These are phyloP conservation scores for Pyrenula aspistea DNA, from an alignment of 495 filamentous ascomycete species.

Conservation along the genomic window DNA sequence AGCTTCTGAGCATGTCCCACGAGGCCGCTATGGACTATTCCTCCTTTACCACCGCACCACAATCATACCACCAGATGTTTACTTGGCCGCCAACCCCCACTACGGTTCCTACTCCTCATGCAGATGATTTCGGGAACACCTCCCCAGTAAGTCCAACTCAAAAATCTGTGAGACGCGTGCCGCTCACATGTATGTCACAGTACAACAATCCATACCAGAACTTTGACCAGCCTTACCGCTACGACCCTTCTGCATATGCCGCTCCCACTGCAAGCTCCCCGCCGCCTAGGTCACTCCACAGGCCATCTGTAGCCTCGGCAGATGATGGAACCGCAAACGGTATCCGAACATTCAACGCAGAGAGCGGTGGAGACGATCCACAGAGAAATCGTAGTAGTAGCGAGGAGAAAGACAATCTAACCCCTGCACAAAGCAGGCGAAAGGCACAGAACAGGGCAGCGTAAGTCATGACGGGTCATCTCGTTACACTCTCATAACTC, in stretches of 20 bases:
- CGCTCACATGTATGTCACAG: background rate
- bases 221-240: constrained; percentile 24
- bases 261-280: constrained; percentile 29
- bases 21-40: constrained; percentile 25
- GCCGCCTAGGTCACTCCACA: constrained; percentile 31
- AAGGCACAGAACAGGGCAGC: constrained; percentile 96
- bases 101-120: constrained; percentile 9
- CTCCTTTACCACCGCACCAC: constrained; percentile 18
- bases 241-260: constrained; percentile 15
- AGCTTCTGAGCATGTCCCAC: background rate
- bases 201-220: constrained; percentile 23
- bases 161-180: background rate
- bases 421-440: constrained; percentile 70
- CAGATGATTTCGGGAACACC: background rate
- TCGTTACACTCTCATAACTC: constrained; percentile 1
- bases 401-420: constrained; percentile 58
- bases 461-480: constrained; percentile 44
- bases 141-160: background rate
- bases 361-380: constrained; percentile 20
- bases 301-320: constrained; percentile 23
- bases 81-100: constrained; percentile 8
- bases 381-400: constrained; percentile 31
- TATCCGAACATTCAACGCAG: constrained; percentile 16
- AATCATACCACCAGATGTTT: constrained; percentile 17
- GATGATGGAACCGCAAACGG: constrained; percentile 12